These are phyloP conservation scores for Debaryomyces castellii DNA, from an alignment of 805 yeast species.

Conservation along the genomic window DNA sequence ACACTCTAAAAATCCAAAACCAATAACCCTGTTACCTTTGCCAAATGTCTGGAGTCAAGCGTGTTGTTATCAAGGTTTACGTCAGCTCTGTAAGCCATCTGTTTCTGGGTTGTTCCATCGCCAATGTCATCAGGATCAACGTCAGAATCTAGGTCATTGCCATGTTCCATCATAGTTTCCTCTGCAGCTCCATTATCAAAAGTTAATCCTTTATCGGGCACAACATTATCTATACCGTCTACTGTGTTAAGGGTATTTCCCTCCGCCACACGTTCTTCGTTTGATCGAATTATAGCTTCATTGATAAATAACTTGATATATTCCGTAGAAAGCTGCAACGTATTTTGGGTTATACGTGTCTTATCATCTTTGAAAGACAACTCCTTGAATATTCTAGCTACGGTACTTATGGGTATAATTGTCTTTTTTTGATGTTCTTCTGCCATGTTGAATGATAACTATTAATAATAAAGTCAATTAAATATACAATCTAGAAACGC, in stretches of 20 bases:
- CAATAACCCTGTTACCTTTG: conserved; percentile 55
- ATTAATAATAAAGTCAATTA: neutral
- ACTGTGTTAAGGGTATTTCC: conserved; percentile 20
- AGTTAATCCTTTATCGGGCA: conserved; percentile 3
- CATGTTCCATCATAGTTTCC: conserved; percentile 1
- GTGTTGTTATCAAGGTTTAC: conserved; percentile 23
- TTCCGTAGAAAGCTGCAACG: conserved; percentile 51
- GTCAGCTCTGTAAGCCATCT: conserved; percentile 11
- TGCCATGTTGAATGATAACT: neutral
- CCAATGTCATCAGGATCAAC: conserved; percentile 14
- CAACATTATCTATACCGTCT: conserved; percentile 34
- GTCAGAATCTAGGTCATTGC: conserved; percentile 14
- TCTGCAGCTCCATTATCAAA: conserved; percentile 6
- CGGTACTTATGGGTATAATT: conserved; percentile 21
- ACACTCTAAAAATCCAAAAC: conserved; percentile 49
- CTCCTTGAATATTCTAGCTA: conserved; percentile 53
- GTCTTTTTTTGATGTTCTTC: neutral
- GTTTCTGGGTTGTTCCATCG: conserved; percentile 19
- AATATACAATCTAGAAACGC: no score
- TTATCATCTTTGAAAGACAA: conserved; percentile 46
- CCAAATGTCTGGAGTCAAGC: conserved; percentile 54
- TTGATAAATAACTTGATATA: conserved; percentile 55
- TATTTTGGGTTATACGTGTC: conserved; percentile 48
- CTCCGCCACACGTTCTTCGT: conserved; percentile 46
- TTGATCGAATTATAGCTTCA: conserved; percentile 59